Conservation (phyloP, 257 asterid genomes). For the Nicotiana paniculata region DNA sequence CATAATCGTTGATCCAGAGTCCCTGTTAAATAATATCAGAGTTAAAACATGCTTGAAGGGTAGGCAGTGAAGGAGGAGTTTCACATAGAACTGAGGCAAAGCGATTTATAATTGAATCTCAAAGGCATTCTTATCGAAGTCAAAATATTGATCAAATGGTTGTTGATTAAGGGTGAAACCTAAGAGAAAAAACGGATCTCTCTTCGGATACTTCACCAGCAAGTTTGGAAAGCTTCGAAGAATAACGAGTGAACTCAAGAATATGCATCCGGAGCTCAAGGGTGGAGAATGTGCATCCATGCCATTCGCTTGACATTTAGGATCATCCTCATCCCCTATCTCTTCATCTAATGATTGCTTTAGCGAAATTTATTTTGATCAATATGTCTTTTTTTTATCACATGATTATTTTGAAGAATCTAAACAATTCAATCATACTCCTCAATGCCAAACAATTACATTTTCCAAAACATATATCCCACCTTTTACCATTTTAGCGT, state of each 20-base stretch:
- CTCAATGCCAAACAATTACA: background rate
- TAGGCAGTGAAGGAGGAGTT: background rate
- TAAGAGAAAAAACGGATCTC: background rate
- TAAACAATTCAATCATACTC: background rate
- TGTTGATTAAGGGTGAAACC: background rate
- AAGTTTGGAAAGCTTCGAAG: background rate
- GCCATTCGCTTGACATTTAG: background rate
- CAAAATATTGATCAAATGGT: background rate
- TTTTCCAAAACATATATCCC: background rate
- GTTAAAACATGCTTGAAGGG: no score
- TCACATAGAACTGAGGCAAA: background rate
- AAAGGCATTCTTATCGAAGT: background rate
- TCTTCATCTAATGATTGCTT: background rate
- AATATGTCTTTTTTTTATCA: background rate
- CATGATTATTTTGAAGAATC: background rate
- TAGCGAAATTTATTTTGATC: background rate
- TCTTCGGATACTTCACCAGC: background rate
- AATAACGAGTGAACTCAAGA: background rate
- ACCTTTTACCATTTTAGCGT: no score
- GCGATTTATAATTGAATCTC: background rate
- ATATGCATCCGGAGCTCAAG: background rate
- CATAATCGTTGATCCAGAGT: no score
- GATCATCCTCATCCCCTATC: background rate
- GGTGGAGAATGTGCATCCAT: background rate
- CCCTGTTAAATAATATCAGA: no score